Conservation (phyloP, 371 early-diverging fungal species). For the Syncephalastrum sp. region DNA sequence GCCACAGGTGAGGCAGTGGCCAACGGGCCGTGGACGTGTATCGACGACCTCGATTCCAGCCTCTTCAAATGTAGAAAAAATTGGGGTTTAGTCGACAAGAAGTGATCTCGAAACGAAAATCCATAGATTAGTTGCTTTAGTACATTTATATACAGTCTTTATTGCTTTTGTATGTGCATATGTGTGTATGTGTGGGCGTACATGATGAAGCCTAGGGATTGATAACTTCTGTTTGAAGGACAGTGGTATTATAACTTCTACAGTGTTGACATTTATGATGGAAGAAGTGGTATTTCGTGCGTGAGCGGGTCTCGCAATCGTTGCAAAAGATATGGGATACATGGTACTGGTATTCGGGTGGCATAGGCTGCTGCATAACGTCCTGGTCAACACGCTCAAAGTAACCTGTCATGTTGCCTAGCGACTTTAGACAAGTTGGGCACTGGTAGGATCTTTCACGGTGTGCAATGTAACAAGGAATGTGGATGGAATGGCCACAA, state of each 20-base stretch:
- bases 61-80: too few relatives aligned
- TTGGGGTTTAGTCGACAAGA: too few relatives aligned
- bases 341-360: conserved; percentile 77
- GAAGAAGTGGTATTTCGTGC: conserved; percentile 87
- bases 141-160: too few relatives aligned
- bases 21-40: too few relatives aligned
- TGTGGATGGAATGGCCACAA: conserved; percentile 96
- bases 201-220: too few relatives aligned
- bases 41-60: too few relatives aligned
- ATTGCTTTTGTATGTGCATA: too few relatives aligned
- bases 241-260: conserved; percentile 92
- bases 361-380: conserved; percentile 83
- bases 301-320: conserved; percentile 86
- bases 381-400: conserved; percentile 82
- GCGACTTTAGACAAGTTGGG: conserved; percentile 92
- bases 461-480: conserved; percentile 80
- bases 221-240: conserved; percentile 54
- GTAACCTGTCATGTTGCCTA: conserved; percentile 82
- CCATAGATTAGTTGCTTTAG: too few relatives aligned
- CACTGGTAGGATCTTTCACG: conserved; percentile 91
- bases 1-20: too few relatives aligned
- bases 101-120: too few relatives aligned
- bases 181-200: too few relatives aligned
- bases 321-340: conserved; percentile 84
- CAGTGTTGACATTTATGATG: conserved; percentile 93